Base-by-base conservation (phyloP, 768 basidiomycete genomes). In the Podaxis sp. region DNA sequence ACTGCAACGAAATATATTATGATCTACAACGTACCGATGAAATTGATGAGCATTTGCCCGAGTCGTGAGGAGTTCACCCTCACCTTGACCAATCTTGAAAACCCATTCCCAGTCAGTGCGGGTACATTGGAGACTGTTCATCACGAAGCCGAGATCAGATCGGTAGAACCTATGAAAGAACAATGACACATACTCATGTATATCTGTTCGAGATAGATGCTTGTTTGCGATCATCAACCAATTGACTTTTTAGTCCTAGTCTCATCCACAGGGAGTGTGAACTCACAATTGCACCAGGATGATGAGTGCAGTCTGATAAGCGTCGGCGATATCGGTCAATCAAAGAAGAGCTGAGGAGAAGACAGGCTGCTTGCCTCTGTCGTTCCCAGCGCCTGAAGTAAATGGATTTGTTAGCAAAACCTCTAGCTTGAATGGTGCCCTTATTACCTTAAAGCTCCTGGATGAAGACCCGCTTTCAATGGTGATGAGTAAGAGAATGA, bases 371-470 rank as follows among this genome's bases (percentile, higher is more conserved):
- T 28, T 44, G 35, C 59, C 37, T 60, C 51, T 18, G 52, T 60
- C 1, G 38, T 60, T 54, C 40, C 59, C 14, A 60, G 27, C 14
- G 59, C 59, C 59, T 60, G 23, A 32, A 16, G 32, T 14, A 28
- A 28, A 21, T 5, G 23, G 21, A 4, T 18, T 21, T 21, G 42
- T 44, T 23, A 32, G 38, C n/a, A 16, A 36, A 4, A 23, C 23
- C 35, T 7, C 9, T 13, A 18, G 21, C 13, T 18, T 21, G 4
- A 5, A 14, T 18, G 23, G 3, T 18, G 13, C 14, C 4, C 13
- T 5, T 10, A 47, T 14, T 60, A 60, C 59, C 51, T 60, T 60
- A 9, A 60, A 23, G 25, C 59, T 60, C 59, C 59, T 60, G 13
- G n/a, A 37, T 28, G 27, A 28, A 14, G 11, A 48, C 2, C 2